Conservation (phyloP, 306 rosid genomes). For the Mimosa pudica region DNA sequence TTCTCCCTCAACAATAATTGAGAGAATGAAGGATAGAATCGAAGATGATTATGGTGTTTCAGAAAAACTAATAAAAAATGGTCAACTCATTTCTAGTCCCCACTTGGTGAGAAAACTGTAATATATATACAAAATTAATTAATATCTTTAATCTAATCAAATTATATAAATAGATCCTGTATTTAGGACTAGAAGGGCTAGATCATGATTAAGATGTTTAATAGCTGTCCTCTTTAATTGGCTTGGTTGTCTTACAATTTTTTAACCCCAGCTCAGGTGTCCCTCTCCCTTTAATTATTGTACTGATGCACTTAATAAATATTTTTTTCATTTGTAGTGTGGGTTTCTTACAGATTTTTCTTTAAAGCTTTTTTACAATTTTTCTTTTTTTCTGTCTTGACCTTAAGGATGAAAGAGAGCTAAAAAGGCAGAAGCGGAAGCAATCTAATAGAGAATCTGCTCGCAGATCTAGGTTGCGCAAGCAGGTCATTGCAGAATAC, state of each 20-base stretch:
- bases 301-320: background rate
- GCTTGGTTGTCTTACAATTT: background rate
- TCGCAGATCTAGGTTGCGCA: background rate
- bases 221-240: background rate
- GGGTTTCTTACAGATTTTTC: background rate
- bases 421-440: background rate
- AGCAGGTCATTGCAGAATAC: background rate
- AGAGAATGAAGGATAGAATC: too few species aligned
- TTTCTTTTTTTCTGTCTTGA: background rate
- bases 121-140: too few species aligned
- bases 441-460: background rate
- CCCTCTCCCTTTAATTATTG: background rate
- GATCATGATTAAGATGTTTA: conserved; percentile 18
- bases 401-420: background rate
- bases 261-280: background rate
- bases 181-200: background rate
- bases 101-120: too few species aligned
- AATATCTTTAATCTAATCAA: too few species aligned
- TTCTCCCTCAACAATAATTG: too few species aligned
- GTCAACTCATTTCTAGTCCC: too few species aligned
- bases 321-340: background rate
- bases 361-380: background rate
- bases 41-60: too few species aligned
- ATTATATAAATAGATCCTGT: too few species aligned
- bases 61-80: too few species aligned